Conservation (phyloP, 2,329 filamentous ascomycete species). For the Daldinia sp. region DNA sequence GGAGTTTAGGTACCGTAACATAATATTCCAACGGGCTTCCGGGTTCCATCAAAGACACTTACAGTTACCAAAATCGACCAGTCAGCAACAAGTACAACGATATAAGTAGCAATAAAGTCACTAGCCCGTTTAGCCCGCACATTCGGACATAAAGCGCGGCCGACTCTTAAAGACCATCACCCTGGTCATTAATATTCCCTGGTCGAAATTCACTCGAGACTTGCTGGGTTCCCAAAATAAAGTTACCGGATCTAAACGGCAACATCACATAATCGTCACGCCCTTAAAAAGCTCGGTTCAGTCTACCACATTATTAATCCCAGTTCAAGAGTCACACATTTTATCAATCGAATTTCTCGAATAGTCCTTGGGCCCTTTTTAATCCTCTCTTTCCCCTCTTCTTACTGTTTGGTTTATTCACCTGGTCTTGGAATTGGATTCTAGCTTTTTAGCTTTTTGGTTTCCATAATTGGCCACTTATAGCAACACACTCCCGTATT, state of each 20-base stretch:
- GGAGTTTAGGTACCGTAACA: constrained; percentile 33
- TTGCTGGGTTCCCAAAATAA: constrained; percentile 37
- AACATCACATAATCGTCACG: constrained; percentile 49
- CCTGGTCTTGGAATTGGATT: constrained; percentile 7
- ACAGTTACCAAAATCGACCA: constrained; percentile 42
- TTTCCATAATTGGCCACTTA: constrained; percentile 20
- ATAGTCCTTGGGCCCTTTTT: constrained; percentile 18
- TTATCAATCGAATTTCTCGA: constrained; percentile 38
- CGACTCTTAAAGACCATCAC: constrained; percentile 41
- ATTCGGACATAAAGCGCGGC: constrained; percentile 47
- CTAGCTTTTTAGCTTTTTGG: constrained; percentile 15
- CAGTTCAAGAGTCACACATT: constrained; percentile 38
- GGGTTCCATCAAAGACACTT: constrained; percentile 39
- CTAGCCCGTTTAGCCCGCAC: constrained; percentile 31
- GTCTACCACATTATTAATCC: constrained; percentile 46
- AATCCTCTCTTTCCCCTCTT: constrained; percentile 17
- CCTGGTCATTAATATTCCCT: no score
- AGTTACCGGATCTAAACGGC: constrained; percentile 44
- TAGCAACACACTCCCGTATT: neutral
- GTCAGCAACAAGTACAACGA: constrained; percentile 42
- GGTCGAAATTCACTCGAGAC: constrained; percentile 33
- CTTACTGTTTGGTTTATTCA: constrained; percentile 13
- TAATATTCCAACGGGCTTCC: constrained; percentile 31
- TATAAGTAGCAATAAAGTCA: neutral
- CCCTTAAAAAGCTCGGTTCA: constrained; percentile 39